Conservation (phyloP, 257 asterid species). For the Verbascum thapsus region DNA sequence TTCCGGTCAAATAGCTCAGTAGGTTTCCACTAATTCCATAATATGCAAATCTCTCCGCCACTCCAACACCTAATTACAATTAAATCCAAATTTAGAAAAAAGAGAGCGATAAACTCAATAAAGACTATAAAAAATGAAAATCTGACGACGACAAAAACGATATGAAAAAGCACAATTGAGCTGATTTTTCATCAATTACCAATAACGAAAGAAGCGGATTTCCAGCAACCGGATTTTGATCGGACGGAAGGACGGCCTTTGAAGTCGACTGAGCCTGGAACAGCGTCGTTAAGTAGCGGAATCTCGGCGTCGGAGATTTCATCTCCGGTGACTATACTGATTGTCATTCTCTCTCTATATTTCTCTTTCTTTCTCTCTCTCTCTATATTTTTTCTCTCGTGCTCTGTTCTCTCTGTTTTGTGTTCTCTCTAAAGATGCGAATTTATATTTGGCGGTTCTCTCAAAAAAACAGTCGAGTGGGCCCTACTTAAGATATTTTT, state of each 20-base stretch:
- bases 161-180: neutral
- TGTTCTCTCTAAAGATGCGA: too few relatives aligned
- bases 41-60: conserved; percentile 40
- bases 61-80: conserved; percentile 25
- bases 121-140: too few relatives aligned
- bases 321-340: neutral
- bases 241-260: conserved; percentile 24
- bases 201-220: conserved; percentile 25
- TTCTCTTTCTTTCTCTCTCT: neutral
- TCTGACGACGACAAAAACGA: too few relatives aligned
- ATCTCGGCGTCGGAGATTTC: neutral
- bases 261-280: conserved; percentile 21
- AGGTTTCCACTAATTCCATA: conserved; percentile 37
- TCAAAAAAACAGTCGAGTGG: too few relatives aligned
- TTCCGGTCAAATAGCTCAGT: conserved; percentile 37
- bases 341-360: neutral
- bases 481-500: too few relatives aligned
- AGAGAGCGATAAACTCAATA: too few relatives aligned
- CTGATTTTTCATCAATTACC: neutral
- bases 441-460: too few relatives aligned
- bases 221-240: conserved; percentile 25
- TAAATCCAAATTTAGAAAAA: too few relatives aligned
- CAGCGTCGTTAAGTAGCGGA: conserved; percentile 15
- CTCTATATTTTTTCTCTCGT: neutral
- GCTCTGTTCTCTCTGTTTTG: too few relatives aligned